Base-by-base conservation (phyloP, 202 grass and related monocot genomes). In the Carex sylvatica region DNA sequence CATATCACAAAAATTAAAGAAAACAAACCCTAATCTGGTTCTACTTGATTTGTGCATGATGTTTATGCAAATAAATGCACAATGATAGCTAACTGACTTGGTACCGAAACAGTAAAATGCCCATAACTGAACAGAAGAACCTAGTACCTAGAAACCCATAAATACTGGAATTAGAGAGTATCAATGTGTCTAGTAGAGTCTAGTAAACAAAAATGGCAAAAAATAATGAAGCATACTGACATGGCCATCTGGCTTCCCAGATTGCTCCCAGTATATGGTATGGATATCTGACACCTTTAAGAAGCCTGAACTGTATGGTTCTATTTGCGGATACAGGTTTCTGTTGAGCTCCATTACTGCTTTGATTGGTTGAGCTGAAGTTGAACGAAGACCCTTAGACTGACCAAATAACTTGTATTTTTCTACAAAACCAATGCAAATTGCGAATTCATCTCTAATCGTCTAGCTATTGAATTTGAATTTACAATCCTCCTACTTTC, bases 181-280 rank as follows among this genome's bases (percentile, higher is more conserved):
- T 14, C 24, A 73, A 47, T 9, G 1, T 35, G 7, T 22, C 23
- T 23, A 54, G 30, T 49, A 59, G 14, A 65, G 11, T 62, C 14
- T 28, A 62, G 18, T 26, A 33, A 40, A 20, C 13, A 72, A 23
- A 72, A 49, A 59, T 59, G n/a, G 46, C 30, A 61, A 58, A 42
- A 20, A 62, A 18, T 30, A 15, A 79, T 13, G 5, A 61, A 16
- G 46, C 20, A 44, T 6, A 84, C 89, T 91, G 79, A 98, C 95
- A 83, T 95, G 89, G 12, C 95, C 95, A 9, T 83, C 75, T 9
- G 95, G 92, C 23, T 95, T 95, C 33, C 95, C 95, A 16, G 95
- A 98, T 83, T 95, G 92, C 83, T 98, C 92, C 86, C 90, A 95
- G 87, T 91, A 95, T 85, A 98, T 87, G 4, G 91, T 87, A 84